A percentile compares a stretch with the other conserved stretches of the same genome.
These are phyloP conservation scores for Daldinia sp. DNA, from an alignment of 2,329 filamentous ascomycete species.

Conservation along the genomic window DNA sequence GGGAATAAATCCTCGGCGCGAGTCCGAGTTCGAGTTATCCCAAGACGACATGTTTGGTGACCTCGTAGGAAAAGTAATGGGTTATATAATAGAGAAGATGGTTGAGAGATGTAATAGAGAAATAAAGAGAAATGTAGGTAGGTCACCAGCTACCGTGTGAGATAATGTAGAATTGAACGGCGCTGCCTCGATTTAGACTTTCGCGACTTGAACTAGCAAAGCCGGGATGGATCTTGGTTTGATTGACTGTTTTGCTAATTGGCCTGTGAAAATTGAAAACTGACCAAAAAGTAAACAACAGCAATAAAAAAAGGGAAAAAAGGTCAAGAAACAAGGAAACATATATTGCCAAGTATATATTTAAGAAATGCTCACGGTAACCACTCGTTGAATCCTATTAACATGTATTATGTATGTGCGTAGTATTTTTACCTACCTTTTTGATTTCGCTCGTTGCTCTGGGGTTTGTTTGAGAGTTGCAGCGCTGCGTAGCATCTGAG, in stretches of 20 bases:
- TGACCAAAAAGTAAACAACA: constrained; percentile 5
- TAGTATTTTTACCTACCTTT: not conserved
- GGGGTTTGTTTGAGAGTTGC: constrained; percentile 39
- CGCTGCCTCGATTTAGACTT: constrained; percentile 10
- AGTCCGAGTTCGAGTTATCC: constrained; percentile 44
- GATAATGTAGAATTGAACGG: constrained; percentile 9
- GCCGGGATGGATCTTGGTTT: not conserved
- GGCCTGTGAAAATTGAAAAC: not conserved
- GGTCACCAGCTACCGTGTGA: not conserved
- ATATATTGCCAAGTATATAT: constrained; percentile 16
- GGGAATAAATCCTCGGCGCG: constrained; percentile 29
- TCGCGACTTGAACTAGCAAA: constrained; percentile 16
- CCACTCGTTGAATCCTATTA: not conserved
- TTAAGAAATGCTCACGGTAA: not conserved
- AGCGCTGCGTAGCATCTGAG: constrained; percentile 25
- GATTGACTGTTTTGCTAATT: constrained; percentile 1
- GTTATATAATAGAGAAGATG: not conserved
- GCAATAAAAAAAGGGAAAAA: not conserved
- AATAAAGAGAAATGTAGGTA: not conserved
- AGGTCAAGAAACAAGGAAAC: not conserved
- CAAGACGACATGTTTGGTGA: constrained; percentile 30
- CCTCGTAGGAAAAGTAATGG: not conserved
- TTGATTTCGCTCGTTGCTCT: constrained; percentile 25
- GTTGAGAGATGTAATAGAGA: not conserved
- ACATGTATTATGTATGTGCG: not conserved